Percentiles rank a stretch among this genome's conserved stretches.
Evolutionary conservation across 2,329 filamentous ascomycete genomes (phyloP).

Genomic region (Talaromyces sp.): DNA sequence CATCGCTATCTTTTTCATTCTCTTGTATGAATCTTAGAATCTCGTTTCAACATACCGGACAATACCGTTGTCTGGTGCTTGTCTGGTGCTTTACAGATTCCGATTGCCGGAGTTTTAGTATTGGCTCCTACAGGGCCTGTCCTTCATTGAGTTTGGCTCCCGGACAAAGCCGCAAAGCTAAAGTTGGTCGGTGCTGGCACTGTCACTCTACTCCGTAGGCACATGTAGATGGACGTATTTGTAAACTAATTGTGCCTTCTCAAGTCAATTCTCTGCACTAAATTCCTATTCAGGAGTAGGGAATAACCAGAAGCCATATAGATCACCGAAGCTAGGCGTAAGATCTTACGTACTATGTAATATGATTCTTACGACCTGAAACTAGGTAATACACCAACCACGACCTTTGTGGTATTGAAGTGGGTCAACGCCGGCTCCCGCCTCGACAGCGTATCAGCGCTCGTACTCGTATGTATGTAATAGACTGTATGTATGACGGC

Average conservation of each 20-base stretch:
- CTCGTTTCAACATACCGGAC: slow-evolving; percentile 11
- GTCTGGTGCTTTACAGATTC: not conserved
- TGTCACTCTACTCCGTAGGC: not conserved
- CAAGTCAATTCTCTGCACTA: not conserved
- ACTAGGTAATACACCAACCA: slow-evolving; percentile 37
- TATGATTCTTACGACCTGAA: not conserved
- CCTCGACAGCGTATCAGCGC: not conserved
- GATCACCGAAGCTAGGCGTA: not conserved
- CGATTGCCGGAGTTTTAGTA: slow-evolving; percentile 10
- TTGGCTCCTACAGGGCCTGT: not conserved
- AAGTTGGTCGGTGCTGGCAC: not conserved
- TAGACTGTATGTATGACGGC: not conserved
- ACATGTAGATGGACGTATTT: not conserved
- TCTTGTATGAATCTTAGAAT: not conserved
- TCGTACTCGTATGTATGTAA: not conserved
- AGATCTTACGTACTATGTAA: not conserved
- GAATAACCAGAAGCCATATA: not conserved
- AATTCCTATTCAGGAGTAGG: not conserved
- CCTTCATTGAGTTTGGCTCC: slow-evolving; percentile 11
- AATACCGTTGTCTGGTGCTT: not conserved
- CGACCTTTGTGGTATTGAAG: slow-evolving; percentile 31
- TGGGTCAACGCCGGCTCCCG: slow-evolving; percentile 9
- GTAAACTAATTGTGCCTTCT: not conserved
- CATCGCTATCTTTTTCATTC: too few relatives aligned
- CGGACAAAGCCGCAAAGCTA: slow-evolving; percentile 15